These are phyloP conservation scores for Tricholoma saponaceum DNA, from an alignment of 768 basidiomycete species.

Conservation along the genomic window DNA sequence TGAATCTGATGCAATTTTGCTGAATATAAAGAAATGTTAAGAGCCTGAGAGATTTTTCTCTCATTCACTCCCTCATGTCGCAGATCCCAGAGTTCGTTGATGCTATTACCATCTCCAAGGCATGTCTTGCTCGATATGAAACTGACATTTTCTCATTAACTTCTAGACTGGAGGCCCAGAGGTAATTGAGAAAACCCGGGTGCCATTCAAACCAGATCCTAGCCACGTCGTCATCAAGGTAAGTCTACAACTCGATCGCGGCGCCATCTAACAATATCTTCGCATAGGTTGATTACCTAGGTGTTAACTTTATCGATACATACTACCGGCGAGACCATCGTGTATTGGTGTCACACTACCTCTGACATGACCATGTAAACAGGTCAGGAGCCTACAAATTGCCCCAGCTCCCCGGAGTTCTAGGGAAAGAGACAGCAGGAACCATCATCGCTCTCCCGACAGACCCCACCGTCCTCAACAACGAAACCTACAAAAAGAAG, in stretches of 20 bases:
- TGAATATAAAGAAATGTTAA: no score
- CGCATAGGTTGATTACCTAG: conserved; percentile 62
- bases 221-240: conserved; percentile 56
- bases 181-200: conserved; percentile 60
- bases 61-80: neutral
- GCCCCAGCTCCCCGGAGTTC: conserved; percentile 52
- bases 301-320: conserved; percentile 86
- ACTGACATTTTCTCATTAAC: neutral
- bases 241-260: neutral
- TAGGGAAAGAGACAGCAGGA: conserved; percentile 82
- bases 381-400: conserved; percentile 65
- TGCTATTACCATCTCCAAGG: conserved; percentile 66
- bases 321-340: conserved; percentile 60
- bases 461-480: conserved; percentile 52
- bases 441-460: conserved; percentile 71
- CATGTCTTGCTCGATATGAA: conserved; percentile 10
- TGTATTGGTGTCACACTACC: neutral
- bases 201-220: conserved; percentile 60
- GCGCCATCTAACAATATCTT: neutral
- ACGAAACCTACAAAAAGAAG: conserved; percentile 60
- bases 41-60: neutral
- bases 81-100: conserved; percentile 33
- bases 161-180: conserved; percentile 66
- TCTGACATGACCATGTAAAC: neutral
- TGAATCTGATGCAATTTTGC: neutral